Percentiles rank a stretch among this genome's conserved stretches.
These are phyloP conservation scores for Botryosphaeria dothidea DNA, from an alignment of 2,329 filamentous ascomycete species.

Conservation along the genomic window DNA sequence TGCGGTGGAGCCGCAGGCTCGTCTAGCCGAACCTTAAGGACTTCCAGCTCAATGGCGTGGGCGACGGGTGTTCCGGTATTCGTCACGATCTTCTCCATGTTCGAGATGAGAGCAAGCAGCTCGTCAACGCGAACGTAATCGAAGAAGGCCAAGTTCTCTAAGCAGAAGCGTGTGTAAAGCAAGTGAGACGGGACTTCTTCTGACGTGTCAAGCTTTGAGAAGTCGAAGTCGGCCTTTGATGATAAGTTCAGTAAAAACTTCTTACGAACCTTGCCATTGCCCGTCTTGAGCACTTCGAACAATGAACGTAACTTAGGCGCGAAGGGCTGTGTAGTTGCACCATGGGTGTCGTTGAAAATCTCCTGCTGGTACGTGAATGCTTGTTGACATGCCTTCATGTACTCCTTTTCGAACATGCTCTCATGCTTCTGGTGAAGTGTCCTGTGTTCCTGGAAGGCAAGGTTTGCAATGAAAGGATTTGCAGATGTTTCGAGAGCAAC, in stretches of 20 bases:
- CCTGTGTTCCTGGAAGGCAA: conserved; percentile 81
- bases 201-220: conserved; percentile 65
- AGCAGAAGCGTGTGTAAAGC: conserved; percentile 78
- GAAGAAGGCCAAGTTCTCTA: conserved; percentile 90
- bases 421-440: conserved; percentile 89
- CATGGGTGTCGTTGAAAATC: conserved; percentile 71
- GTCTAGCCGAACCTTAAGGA: conserved; percentile 69
- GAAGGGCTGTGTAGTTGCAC: conserved; percentile 70
- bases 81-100: conserved; percentile 82
- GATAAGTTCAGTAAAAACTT: conserved; percentile 85
- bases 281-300: conserved; percentile 87
- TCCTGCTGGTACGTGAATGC: conserved; percentile 88
- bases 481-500: conserved; percentile 92
- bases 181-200: conserved; percentile 66
- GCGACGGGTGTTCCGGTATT: conserved; percentile 83
- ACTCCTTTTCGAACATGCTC: conserved; percentile 91
- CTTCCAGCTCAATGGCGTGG: conserved; percentile 84
- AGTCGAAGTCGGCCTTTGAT: conserved; percentile 78
- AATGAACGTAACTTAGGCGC: conserved; percentile 73
- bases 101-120: conserved; percentile 70
- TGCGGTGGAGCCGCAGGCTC: conserved; percentile 3
- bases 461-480: conserved; percentile 72
- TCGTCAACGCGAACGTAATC: conserved; percentile 82
- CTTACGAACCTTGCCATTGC: conserved; percentile 84
- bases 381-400: conserved; percentile 82